Evolutionary conservation across 805 yeast genomes (phyloP).

Genomic region (Candida qinlingensis): DNA sequence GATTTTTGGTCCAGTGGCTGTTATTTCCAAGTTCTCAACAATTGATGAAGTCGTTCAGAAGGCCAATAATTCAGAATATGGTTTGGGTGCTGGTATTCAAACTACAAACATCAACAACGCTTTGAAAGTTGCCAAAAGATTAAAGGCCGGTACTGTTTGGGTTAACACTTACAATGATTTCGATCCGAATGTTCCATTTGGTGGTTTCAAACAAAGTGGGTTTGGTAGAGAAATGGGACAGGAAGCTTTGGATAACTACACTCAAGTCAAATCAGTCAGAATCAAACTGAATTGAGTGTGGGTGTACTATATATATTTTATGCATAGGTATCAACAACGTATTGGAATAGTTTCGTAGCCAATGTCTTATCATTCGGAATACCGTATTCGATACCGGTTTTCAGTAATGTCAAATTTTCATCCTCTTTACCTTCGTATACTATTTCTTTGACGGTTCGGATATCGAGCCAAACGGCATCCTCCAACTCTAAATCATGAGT

Average conservation of each 20-base stretch:
- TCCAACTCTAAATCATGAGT: constrained; percentile 79
- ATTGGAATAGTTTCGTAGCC: constrained; percentile 20
- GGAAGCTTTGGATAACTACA: constrained; percentile 70
- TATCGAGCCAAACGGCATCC: constrained; percentile 82
- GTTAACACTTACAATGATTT: constrained; percentile 75
- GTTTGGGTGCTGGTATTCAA: constrained; percentile 79
- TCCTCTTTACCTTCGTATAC: constrained; percentile 27
- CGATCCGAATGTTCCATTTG: constrained; percentile 71
- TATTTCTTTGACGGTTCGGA: constrained; percentile 39
- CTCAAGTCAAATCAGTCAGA: constrained; percentile 74
- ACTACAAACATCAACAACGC: constrained; percentile 58
- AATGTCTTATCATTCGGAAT: constrained; percentile 25
- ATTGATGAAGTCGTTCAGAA: constrained; percentile 58
- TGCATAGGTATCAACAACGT: constrained; percentile 17
- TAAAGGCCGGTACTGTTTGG: constrained; percentile 77
- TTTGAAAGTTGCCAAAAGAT: constrained; percentile 52
- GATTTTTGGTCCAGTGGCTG: constrained; percentile 77
- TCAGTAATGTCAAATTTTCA: constrained; percentile 14
- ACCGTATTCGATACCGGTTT: constrained; percentile 14
- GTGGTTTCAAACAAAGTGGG: constrained; percentile 77
- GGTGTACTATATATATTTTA: background rate
- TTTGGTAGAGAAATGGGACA: constrained; percentile 83
- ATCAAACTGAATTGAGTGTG: constrained; percentile 32
- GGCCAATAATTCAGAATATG: constrained; percentile 70
- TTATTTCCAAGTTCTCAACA: constrained; percentile 60